Evolutionary conservation across 495 filamentous ascomycete species (phyloP), one percentile per base, ranked within the genome.

Genomic region (Recurvomyces mirabilis): DNA sequence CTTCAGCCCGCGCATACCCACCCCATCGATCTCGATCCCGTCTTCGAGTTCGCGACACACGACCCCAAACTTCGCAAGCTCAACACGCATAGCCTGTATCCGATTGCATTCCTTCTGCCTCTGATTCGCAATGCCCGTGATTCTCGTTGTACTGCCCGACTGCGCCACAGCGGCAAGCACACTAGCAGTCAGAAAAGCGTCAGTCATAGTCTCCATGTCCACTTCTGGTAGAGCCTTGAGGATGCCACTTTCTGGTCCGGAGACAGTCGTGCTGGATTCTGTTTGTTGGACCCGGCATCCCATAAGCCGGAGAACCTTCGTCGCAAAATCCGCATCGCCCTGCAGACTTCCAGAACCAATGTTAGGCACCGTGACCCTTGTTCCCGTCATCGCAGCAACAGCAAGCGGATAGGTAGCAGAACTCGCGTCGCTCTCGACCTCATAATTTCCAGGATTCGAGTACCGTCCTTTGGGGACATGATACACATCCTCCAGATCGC

Each of bases 191-290:
- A 99, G 68, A 73, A 99, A 99, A 40, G 91, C 91, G 68, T 99
- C 91, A 0, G 91, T 99, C 91, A 99, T 99, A 13, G 87, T 84
- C 58, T 95, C 91, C 91, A 99, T 99, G 56, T 99, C 87, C 20
- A 96, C 78, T 36, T 88, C 75, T 1, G 78, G 70, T 9, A 86
- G 63, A 0, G 79, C 72, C 49, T 78, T 78, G 31, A 99, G 64
- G 4, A 70, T 64, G 18, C 87, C 89, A 43, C 66, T 65, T 3
- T 29, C 4, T n/a, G 89, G 89, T 2, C 91, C 91, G 31, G 78
- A 91, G 12, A 99, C 93, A 1, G 89, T 96, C 11, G 91, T 99
- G 1, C 87, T 94, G 24, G 66, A 73, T 28, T 77, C 78, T 2
- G 81, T 84, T 65, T 96, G 91, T 51, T 82, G 69, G 17, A 99